Evolutionary conservation across 1,139 yeast species (phyloP).

Genomic region (Sugiyamaella castrensis): DNA sequence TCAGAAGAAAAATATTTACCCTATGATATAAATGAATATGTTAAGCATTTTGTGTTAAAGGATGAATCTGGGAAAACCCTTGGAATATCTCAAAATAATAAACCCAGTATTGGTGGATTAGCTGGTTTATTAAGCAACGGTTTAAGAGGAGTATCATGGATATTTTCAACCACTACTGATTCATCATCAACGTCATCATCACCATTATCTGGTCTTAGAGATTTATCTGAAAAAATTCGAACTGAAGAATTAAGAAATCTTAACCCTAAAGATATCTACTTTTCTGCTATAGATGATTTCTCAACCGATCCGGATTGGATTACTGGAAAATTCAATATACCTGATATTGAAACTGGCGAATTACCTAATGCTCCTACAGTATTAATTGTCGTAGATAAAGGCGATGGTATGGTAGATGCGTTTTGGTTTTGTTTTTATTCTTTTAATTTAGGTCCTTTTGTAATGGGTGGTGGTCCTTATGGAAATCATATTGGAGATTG

Average conservation of each 20-base stretch:
- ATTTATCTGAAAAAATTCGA: conserved; percentile 9
- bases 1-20: conserved; percentile 89
- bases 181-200: neutral
- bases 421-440: conserved; percentile 96
- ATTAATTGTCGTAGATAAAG: conserved; percentile 82
- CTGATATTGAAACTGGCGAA: conserved; percentile 68
- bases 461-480: conserved; percentile 96
- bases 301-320: conserved; percentile 79
- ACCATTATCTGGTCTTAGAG: conserved; percentile 13
- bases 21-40: conserved; percentile 70
- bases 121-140: too few species aligned
- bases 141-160: too few species aligned
- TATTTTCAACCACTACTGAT: neutral
- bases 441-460: conserved; percentile 92
- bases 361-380: conserved; percentile 77
- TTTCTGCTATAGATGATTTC: conserved; percentile 72
- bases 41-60: conserved; percentile 51
- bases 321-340: conserved; percentile 66
- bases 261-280: conserved; percentile 41
- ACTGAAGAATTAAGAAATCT: conserved; percentile 14
- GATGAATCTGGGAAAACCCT: conserved; percentile 12
- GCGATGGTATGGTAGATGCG: conserved; percentile 89
- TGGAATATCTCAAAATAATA: too few species aligned
- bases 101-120: too few species aligned
- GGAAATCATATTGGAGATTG: conserved; percentile 98